These are phyloP conservation scores for Hypholoma sublateritium DNA, from an alignment of 768 basidiomycete species.

Conservation along the genomic window DNA sequence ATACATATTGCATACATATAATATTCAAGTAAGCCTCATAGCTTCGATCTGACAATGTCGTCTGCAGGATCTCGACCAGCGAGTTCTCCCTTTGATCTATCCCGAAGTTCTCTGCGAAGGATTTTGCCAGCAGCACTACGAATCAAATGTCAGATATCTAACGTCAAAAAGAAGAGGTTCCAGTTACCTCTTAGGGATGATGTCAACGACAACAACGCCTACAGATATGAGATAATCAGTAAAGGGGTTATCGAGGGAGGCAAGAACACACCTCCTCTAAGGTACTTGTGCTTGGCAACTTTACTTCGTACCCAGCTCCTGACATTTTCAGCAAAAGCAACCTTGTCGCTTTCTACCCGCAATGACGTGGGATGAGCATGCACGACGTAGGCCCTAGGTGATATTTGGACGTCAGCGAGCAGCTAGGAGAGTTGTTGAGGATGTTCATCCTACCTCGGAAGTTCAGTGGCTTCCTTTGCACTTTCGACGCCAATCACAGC, in stretches of 20 bases:
- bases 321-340: conserved; percentile 49
- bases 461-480: conserved; percentile 72
- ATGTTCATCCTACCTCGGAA: conserved; percentile 55
- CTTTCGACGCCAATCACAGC: conserved; percentile 79
- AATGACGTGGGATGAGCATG: conserved; percentile 40
- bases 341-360: conserved; percentile 34
- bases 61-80: conserved; percentile 37
- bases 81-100: conserved; percentile 59
- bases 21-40: conserved; percentile 19
- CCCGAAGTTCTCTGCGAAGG: conserved; percentile 73
- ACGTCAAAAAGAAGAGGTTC: not conserved
- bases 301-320: conserved; percentile 65
- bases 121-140: conserved; percentile 86
- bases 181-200: conserved; percentile 67
- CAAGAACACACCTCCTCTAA: conserved; percentile 59
- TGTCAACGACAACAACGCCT: conserved; percentile 62
- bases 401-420: not conserved
- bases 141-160: conserved; percentile 4
- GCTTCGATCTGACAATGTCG: conserved; percentile 29
- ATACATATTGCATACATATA: not conserved
- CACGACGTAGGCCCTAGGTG: conserved; percentile 61
- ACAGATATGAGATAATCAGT: conserved; percentile 24
- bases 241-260: not conserved
- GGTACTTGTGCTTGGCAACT: conserved; percentile 72
- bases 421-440: not conserved